These are phyloP conservation scores for Hymenoscyphus albidus DNA, from an alignment of 2,329 filamentous ascomycete genomes.

Conservation along the genomic window DNA sequence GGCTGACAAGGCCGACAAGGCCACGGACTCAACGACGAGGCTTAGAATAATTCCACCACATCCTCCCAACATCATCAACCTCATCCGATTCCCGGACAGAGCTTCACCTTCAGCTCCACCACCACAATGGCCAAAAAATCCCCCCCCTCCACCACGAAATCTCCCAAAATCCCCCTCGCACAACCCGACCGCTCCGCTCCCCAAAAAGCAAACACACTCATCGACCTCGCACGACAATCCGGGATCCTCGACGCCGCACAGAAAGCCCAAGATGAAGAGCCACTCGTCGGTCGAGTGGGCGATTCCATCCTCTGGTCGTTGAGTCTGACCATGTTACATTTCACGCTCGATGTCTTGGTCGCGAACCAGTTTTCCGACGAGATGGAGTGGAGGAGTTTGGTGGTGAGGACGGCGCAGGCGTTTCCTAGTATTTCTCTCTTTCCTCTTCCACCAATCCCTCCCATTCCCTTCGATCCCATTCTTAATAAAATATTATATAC, in stretches of 20 bases:
- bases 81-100: not conserved
- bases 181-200: conserved; percentile 65
- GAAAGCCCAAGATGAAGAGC: conserved; percentile 26
- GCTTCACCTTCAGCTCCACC: not conserved
- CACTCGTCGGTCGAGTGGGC: conserved; percentile 31
- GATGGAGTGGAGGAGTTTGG: conserved; percentile 54
- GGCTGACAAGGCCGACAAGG: conserved; percentile 1
- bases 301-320: conserved; percentile 56
- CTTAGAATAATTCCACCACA: not conserved
- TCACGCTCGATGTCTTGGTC: conserved; percentile 74
- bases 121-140: conserved; percentile 37
- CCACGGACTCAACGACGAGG: not conserved
- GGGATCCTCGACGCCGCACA: conserved; percentile 39
- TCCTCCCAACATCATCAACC: not conserved
- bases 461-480: conserved; percentile 2
- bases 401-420: conserved; percentile 49
- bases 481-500: too few relatives aligned
- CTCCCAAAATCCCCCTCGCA: conserved; percentile 54
- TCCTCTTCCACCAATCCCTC: too few relatives aligned
- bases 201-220: conserved; percentile 59
- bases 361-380: conserved; percentile 73
- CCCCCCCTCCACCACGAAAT: conserved; percentile 44
- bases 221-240: conserved; percentile 66
- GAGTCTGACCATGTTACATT: conserved; percentile 67
- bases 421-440: conserved; percentile 45